Evolutionary conservation across 1,284 basidiomycete species (phyloP), one percentile per base, ranked within the genome.

Genomic region (Trametes hirsuta): DNA sequence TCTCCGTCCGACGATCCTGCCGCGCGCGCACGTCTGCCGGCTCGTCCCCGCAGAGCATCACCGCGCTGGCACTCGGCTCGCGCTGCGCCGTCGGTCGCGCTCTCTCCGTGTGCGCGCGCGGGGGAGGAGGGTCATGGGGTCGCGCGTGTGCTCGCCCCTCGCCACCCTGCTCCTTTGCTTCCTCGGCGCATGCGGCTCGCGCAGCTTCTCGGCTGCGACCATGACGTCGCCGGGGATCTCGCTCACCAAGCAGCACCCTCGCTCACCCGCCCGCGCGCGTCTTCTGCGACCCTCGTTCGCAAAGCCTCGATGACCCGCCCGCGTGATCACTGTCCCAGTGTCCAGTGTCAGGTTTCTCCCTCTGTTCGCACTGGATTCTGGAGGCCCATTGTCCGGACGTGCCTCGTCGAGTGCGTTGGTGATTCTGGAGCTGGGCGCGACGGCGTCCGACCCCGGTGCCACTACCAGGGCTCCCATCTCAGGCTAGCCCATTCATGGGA

Each of bases 401-500:
- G 55, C 42, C 55, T 57, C 48, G 14, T 51, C 48, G 34, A 24
- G 18, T 14, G 41, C 21, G 6, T 24, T 50, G 11, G 18, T 21
- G 34, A 35, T 11, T 48, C 47, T 47, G 46, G 53, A 48, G 46
- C 46, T 15, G 45, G 6, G 24, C 35, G n/a, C 53, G 22, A 18
- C 47, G 39, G 59, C 12, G 50, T 46, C 39, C 50, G 46, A 25
- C 18, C 22, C 59, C 47, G 51, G 46, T 54, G 21, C 55, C 55
- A 48, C 59, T 25, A 36, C 41, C 35, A 39, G 42, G 47, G 62
- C 49, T 41, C 47, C 41, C 47, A 44, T 56, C 53, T 59, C 55
- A 48, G 35, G 47, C 63, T 58, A 62, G 37, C 14, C 55, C 61
- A 12, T 35, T 55, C 52, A 36, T 35, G 64, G 64, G 47, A 65